Percentiles rank a stretch among this genome's conserved stretches.
These are phyloP conservation scores for Hanseniaspora mollemarum DNA, from an alignment of 805 yeast genomes.

Conservation along the genomic window DNA sequence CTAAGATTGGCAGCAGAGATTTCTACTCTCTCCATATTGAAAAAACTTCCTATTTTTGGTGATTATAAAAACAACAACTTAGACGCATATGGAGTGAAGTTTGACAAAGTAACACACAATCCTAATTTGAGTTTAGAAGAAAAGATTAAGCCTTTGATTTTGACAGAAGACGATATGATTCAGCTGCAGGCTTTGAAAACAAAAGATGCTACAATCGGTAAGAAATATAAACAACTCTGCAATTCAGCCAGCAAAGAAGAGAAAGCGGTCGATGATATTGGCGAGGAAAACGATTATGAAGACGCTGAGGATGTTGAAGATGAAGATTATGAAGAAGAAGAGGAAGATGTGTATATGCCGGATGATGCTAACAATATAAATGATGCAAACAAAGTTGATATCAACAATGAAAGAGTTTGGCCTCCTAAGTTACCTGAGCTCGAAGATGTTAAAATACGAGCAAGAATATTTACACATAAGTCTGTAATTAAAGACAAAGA, in stretches of 20 bases:
- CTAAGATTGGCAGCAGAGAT: conserved; percentile 50
- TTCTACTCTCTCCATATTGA: conserved; percentile 41
- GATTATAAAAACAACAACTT: conserved; percentile 14
- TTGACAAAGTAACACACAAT: conserved; percentile 18
- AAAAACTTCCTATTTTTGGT: conserved; percentile 41
- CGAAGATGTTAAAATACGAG: conserved; percentile 43
- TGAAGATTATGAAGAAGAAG: conserved; percentile 25
- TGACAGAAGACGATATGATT: conserved; percentile 8
- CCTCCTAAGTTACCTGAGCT: conserved; percentile 68
- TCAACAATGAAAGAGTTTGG: conserved; percentile 26
- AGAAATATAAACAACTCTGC: not conserved
- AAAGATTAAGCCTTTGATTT: conserved; percentile 12
- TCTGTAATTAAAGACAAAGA: conserved; percentile 53
- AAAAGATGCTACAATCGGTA: conserved; percentile 6
- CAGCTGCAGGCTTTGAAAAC: conserved; percentile 1
- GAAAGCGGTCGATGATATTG: not conserved
- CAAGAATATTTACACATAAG: conserved; percentile 71
- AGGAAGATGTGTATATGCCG: conserved; percentile 26
- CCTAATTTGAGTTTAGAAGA: conserved; percentile 10
- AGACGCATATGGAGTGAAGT: conserved; percentile 10
- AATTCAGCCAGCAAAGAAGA: not conserved
- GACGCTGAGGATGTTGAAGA: conserved; percentile 20
- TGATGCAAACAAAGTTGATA: conserved; percentile 13
- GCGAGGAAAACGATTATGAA: conserved; percentile 14
- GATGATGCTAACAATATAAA: conserved; percentile 17